These are phyloP conservation scores for Oryza officinalis DNA, from an alignment of 176 grass and related monocot species.

Conservation along the genomic window DNA sequence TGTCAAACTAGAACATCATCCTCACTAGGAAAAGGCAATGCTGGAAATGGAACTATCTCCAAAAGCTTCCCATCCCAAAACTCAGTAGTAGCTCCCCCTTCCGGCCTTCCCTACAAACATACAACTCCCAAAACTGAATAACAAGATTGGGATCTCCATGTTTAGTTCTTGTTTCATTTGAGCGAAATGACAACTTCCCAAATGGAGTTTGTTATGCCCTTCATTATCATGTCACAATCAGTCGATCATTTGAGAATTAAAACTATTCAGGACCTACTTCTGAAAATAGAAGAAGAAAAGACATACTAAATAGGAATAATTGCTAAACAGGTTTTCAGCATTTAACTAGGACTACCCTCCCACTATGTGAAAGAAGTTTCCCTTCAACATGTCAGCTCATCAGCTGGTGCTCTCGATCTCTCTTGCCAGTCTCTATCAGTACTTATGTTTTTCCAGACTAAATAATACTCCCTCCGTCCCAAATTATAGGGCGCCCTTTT, in stretches of 20 bases:
- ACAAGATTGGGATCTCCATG: not conserved
- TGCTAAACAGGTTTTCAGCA: not conserved
- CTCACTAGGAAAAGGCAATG: not conserved
- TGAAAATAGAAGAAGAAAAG: no score
- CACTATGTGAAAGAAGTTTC: not conserved
- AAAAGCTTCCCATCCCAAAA: not conserved
- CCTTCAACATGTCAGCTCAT: not conserved
- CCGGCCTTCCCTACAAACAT: not conserved
- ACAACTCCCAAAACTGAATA: not conserved
- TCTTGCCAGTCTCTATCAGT: not conserved
- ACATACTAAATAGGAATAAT: no score
- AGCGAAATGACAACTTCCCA: not conserved
- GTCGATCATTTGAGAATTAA: no score
- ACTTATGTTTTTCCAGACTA: not conserved
- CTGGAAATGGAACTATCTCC: not conserved
- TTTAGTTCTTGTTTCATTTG: not conserved
- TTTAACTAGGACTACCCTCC: not conserved
- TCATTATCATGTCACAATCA: not conserved
- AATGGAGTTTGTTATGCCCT: not conserved
- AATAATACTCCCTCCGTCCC: no score
- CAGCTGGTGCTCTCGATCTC: not conserved
- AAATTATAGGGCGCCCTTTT: no score
- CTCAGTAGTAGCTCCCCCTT: not conserved
- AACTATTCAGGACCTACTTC: no score
- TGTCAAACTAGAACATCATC: not conserved